Conservation (phyloP, 495 filamentous ascomycete species). For the Saxophila tyrrhenica region DNA sequence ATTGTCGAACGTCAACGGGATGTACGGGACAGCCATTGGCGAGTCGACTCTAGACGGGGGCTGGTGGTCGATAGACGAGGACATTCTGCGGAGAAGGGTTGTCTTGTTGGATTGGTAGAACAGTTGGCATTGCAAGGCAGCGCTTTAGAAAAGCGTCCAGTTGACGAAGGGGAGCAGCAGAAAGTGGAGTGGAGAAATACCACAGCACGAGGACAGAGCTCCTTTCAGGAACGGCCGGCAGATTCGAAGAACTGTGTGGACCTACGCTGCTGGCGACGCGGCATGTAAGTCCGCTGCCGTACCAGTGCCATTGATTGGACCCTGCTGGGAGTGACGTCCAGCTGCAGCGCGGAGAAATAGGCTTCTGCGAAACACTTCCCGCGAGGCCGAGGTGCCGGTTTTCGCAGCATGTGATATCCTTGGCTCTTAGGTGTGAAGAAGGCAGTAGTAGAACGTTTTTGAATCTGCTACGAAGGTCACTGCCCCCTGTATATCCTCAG, state of each 20-base stretch:
- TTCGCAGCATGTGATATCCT: not conserved
- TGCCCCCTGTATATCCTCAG: no score
- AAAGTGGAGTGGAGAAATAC: no score
- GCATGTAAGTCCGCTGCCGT: not conserved
- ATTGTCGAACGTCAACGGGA: constrained; percentile 18
- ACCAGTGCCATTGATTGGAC: not conserved
- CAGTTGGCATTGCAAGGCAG: not conserved
- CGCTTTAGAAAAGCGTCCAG: not conserved
- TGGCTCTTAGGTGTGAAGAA: not conserved
- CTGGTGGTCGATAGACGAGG: constrained; percentile 9
- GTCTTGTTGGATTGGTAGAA: not conserved
- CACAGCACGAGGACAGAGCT: not conserved
- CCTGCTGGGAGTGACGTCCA: not conserved
- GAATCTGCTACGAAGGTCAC: no score
- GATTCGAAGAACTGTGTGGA: not conserved
- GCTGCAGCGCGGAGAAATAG: not conserved
- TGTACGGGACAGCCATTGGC: constrained; percentile 12
- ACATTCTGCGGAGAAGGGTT: constrained; percentile 1
- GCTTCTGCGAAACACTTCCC: no score
- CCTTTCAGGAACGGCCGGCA: not conserved
- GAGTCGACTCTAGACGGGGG: constrained; percentile 8
- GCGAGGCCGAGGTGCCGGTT: no score
- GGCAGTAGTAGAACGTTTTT: no score
- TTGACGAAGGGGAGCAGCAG: not conserved
- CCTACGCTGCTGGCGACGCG: not conserved